phyloP scores from a whole-genome alignment of 176 grass and related monocot genomes.

The Rhynchospora pubera region DNA sequence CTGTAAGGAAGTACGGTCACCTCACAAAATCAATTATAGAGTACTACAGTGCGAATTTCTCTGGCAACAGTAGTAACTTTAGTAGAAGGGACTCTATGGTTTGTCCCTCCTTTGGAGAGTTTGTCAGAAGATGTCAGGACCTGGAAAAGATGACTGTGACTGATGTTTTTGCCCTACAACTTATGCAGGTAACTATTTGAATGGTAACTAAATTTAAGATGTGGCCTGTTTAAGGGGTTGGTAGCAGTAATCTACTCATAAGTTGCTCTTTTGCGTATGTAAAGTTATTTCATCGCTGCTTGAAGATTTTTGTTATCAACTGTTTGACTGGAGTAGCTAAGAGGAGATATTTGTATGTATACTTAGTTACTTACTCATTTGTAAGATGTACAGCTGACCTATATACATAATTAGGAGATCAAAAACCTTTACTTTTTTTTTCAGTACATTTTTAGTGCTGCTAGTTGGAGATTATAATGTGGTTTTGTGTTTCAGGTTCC shows the following conservation, averaged over 20 bases:
- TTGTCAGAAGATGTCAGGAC: slow-evolving; percentile 50
- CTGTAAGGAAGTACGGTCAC: slow-evolving; percentile 41
- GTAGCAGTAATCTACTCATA: not conserved
- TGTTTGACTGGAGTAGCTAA: not conserved
- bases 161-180: slow-evolving; percentile 79
- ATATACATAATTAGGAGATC: not conserved
- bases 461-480: not conserved
- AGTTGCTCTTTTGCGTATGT: not conserved
- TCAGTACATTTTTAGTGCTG: not conserved
- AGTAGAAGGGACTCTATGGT: slow-evolving; percentile 18
- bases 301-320: not conserved
- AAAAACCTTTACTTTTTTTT: not conserved
- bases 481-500: slow-evolving; percentile 41
- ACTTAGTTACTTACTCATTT: not conserved
- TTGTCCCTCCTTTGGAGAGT: slow-evolving; percentile 57
- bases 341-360: not conserved
- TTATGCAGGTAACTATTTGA: slow-evolving; percentile 81
- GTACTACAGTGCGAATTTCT: slow-evolving; percentile 55
- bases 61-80: not conserved
- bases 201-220: not conserved
- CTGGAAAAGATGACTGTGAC: slow-evolving; percentile 60
- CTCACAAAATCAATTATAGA: slow-evolving; percentile 62
- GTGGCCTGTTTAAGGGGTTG: not conserved
- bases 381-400: not conserved
- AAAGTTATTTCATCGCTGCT: not conserved